A percentile compares a stretch with the other conserved stretches of the same genome.
Conservation (phyloP, 306 rosid species). For the Hylodesmum podocarpum region DNA sequence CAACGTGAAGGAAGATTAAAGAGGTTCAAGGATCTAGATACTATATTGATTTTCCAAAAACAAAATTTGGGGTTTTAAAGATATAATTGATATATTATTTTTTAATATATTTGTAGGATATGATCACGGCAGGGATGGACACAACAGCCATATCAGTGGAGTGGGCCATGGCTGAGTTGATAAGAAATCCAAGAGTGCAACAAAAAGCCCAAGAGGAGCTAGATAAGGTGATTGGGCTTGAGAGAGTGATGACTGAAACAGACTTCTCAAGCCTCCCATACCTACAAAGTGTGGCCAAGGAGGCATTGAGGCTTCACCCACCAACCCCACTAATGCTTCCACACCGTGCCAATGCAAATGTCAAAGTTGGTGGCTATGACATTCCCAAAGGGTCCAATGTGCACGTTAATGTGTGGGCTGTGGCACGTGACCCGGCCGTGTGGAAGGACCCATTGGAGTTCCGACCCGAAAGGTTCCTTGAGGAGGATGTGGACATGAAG, state of each 20-base stretch:
- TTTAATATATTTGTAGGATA: constrained; percentile 48
- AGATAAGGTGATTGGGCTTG: constrained; percentile 64
- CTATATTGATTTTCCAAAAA: too few relatives aligned
- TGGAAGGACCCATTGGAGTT: constrained; percentile 73
- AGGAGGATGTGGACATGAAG: constrained; percentile 94
- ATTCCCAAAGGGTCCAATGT: constrained; percentile 84
- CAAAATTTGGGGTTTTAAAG: neutral
- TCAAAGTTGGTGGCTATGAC: constrained; percentile 83
- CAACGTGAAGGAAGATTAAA: too few relatives aligned
- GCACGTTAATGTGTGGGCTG: constrained; percentile 87
- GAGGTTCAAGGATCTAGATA: too few relatives aligned
- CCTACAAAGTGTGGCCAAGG: constrained; percentile 78
- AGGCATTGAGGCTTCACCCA: constrained; percentile 79
- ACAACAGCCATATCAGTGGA: constrained; percentile 74
- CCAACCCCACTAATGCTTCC: constrained; percentile 97
- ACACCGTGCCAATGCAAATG: constrained; percentile 67
- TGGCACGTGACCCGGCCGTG: constrained; percentile 66
- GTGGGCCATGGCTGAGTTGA: constrained; percentile 90
- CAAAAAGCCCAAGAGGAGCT: constrained; percentile 84
- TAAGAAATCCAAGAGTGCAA: constrained; percentile 76
- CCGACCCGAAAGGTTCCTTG: constrained; percentile 80
- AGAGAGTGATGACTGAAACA: constrained; percentile 58
- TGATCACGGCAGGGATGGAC: constrained; percentile 92
- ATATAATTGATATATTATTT: neutral
- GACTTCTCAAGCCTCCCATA: constrained; percentile 75